A percentile compares a stretch with the other conserved stretches of the same genome.
Evolutionary conservation across 2,329 filamentous ascomycete genomes (phyloP).

Genomic region (Torrubiella hemipterigena): DNA sequence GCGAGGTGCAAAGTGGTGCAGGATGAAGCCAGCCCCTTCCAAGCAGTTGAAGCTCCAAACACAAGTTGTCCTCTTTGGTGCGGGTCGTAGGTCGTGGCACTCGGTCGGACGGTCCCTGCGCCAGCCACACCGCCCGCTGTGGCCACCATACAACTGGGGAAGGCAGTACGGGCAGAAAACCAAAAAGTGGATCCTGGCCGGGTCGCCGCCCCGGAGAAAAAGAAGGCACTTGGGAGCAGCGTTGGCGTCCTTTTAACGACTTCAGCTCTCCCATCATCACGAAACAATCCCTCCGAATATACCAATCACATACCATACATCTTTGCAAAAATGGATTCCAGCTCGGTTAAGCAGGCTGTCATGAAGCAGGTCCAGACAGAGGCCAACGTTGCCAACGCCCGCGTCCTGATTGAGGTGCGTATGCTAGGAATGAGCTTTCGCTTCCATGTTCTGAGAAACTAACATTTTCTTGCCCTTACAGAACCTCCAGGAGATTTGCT

Average conservation of each 20-base stretch:
- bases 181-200: too few relatives aligned
- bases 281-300: not conserved
- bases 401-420: conserved; percentile 56
- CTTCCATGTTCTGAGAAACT: conserved; percentile 1
- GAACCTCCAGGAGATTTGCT: conserved; percentile 77
- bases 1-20: conserved; percentile 1
- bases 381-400: conserved; percentile 55
- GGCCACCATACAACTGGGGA: too few relatives aligned
- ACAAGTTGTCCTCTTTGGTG: conserved; percentile 4
- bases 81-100: not conserved
- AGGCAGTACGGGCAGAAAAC: too few relatives aligned
- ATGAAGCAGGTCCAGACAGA: conserved; percentile 54
- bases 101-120: not conserved
- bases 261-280: too few relatives aligned
- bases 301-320: conserved; percentile 7
- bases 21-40: too few relatives aligned
- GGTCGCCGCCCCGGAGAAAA: too few relatives aligned
- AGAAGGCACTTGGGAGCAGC: too few relatives aligned
- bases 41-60: too few relatives aligned
- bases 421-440: not conserved
- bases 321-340: conserved; percentile 42
- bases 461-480: conserved; percentile 17
- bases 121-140: too few relatives aligned
- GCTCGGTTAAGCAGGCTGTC: conserved; percentile 46
- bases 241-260: too few relatives aligned